Evolutionary conservation across 352 stramenopile genomes (phyloP).

Genomic region (Phytophthora cryptogea): DNA sequence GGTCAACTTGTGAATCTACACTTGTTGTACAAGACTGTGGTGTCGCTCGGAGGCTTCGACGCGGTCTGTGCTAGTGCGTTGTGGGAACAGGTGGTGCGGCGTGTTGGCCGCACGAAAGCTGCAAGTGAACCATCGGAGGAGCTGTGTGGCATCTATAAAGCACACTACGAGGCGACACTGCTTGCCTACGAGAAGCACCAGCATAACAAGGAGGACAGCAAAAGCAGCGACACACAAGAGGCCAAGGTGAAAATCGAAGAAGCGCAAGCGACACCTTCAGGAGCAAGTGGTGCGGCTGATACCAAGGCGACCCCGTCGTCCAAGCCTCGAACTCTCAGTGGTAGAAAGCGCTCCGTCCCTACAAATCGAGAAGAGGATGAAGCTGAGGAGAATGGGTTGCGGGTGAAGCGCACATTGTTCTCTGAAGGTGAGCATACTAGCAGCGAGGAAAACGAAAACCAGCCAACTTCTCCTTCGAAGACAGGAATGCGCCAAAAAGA

Average conservation of each 20-base stretch:
- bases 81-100: conserved; percentile 67
- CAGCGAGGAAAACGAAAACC: conserved; percentile 60
- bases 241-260: conserved; percentile 17
- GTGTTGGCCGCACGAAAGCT: conserved; percentile 59
- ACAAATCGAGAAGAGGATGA: conserved; percentile 18
- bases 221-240: conserved; percentile 10
- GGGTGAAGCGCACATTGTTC: conserved; percentile 74
- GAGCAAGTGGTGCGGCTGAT: conserved; percentile 4
- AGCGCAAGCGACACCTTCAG: conserved; percentile 20
- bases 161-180: conserved; percentile 57
- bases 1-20: conserved; percentile 76
- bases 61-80: conserved; percentile 37
- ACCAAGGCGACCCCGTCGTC: conserved; percentile 47
- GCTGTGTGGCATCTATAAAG: conserved; percentile 56
- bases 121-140: conserved; percentile 47
- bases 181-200: conserved; percentile 63
- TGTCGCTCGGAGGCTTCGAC: conserved; percentile 54
- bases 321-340: conserved; percentile 55
- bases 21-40: conserved; percentile 69
- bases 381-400: conserved; percentile 13
- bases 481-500: conserved; percentile 6
- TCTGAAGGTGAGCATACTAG: conserved; percentile 58
- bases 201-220: conserved; percentile 3
- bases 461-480: conserved; percentile 8
- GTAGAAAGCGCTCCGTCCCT: conserved; percentile 35